Evolutionary conservation across 768 basidiomycete species (phyloP).

Genomic region (Aureoboletus auriporus): DNA sequence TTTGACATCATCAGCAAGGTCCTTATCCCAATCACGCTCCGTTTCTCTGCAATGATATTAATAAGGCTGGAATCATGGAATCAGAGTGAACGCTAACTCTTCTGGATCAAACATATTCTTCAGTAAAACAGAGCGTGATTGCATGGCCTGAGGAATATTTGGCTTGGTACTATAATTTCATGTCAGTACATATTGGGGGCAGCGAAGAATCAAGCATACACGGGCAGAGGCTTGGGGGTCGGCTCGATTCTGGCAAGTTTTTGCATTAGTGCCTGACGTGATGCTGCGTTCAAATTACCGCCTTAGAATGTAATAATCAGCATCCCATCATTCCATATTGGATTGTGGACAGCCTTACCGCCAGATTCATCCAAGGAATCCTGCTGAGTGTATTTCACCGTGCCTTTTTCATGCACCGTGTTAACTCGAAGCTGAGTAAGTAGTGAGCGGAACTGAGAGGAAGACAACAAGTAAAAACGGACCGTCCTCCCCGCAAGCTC

Average conservation of each 20-base stretch:
- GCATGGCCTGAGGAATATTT: constrained; percentile 79
- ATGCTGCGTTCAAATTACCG: constrained; percentile 96
- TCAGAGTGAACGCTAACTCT: constrained; percentile 54
- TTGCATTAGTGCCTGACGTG: constrained; percentile 99
- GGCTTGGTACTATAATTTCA: constrained; percentile 54
- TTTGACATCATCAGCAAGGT: constrained; percentile 95
- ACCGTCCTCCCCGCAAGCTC: constrained; percentile 94
- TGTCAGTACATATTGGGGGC: constrained; percentile 9
- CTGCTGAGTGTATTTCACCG: constrained; percentile 66
- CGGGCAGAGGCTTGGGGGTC: constrained; percentile 52
- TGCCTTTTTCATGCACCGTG: constrained; percentile 89
- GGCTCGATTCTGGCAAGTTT: constrained; percentile 97
- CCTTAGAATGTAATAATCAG: constrained; percentile 42
- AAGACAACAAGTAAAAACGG: constrained; percentile 19
- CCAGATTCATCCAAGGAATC: constrained; percentile 88
- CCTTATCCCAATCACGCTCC: constrained; percentile 93
- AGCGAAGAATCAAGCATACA: constrained; percentile 41
- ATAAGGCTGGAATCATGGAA: background rate
- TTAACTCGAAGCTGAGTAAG: constrained; percentile 72
- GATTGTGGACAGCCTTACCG: constrained; percentile 43
- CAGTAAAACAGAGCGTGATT: constrained; percentile 84
- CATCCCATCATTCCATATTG: background rate
- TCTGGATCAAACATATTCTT: constrained; percentile 98
- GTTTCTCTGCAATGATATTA: constrained; percentile 64
- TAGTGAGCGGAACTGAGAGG: constrained; percentile 12